Conservation (phyloP, 2,329 filamentous ascomycete genomes). For the Diplodia mutila region DNA sequence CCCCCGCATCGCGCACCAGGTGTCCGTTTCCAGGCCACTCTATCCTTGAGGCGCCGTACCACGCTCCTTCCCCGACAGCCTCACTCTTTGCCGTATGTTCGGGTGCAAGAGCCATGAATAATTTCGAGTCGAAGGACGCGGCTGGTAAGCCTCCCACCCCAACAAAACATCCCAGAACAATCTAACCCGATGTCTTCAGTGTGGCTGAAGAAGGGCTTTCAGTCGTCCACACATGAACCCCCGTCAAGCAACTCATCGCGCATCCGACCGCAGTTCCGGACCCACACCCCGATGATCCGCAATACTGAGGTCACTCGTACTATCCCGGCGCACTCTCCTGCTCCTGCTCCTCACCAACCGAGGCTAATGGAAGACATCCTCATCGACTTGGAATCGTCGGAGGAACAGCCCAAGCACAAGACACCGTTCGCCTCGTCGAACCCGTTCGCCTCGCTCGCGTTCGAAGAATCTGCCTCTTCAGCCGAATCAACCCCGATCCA, state of each 20-base stretch:
- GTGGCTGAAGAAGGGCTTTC: neutral
- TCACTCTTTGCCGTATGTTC: neutral
- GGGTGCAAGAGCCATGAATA: neutral
- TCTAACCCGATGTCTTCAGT: neutral
- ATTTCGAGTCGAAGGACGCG: slow-evolving; percentile 3
- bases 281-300: too few relatives aligned
- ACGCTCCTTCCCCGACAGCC: neutral
- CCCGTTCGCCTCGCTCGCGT: neutral
- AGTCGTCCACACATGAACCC: too few relatives aligned
- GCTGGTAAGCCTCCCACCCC: neutral
- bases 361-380: neutral
- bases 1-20: neutral
- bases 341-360: neutral
- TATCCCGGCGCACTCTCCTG: neutral
- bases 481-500: neutral
- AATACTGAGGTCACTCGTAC: neutral
- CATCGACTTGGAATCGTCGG: neutral
- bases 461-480: neutral
- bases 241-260: neutral
- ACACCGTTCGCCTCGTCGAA: neutral
- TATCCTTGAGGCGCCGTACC: neutral
- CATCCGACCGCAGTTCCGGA: neutral
- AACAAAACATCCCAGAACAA: neutral
- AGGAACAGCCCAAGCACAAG: neutral
- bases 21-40: too few relatives aligned